phyloP scores from a whole-genome alignment of 495 filamentous ascomycete genomes.

The Tuber melanosporum region DNA sequence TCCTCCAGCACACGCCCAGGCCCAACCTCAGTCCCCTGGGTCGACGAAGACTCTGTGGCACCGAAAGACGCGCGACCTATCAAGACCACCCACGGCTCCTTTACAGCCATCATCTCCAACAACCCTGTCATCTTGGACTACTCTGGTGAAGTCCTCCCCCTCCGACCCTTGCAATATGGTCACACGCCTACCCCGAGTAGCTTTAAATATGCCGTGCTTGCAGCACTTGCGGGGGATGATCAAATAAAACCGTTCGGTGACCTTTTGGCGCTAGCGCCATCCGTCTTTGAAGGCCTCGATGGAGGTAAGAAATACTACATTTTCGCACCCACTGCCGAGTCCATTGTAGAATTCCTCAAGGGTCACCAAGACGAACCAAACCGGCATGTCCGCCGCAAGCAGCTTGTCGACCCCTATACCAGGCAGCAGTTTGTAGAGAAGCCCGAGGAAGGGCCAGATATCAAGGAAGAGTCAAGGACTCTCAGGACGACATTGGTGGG shows the following conservation, averaged over 20 bases:
- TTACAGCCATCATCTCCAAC: not conserved
- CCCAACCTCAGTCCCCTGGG: no score
- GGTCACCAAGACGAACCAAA: fast-evolving
- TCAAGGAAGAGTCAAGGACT: not conserved
- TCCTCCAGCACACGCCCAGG: no score
- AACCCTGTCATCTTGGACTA: not conserved
- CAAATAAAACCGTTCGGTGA: not conserved
- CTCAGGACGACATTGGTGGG: not conserved
- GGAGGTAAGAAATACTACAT: not conserved
- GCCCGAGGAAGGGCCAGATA: not conserved
- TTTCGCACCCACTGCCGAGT: not conserved
- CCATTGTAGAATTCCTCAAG: not conserved
- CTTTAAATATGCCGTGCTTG: not conserved
- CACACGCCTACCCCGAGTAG: not conserved
- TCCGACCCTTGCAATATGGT: not conserved
- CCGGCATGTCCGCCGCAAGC: not conserved
- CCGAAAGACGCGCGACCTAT: no score
- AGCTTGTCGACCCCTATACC: not conserved
- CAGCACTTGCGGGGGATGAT: not conserved
- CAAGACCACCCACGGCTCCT: not conserved
- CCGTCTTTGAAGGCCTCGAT: not conserved
- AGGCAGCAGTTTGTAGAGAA: not conserved
- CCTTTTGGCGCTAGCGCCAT: not conserved
- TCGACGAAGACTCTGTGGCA: no score
- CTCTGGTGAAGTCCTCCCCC: not conserved